These are phyloP conservation scores for Ophiostoma fasciatum DNA, from an alignment of 2,329 filamentous ascomycete genomes.

Conservation along the genomic window DNA sequence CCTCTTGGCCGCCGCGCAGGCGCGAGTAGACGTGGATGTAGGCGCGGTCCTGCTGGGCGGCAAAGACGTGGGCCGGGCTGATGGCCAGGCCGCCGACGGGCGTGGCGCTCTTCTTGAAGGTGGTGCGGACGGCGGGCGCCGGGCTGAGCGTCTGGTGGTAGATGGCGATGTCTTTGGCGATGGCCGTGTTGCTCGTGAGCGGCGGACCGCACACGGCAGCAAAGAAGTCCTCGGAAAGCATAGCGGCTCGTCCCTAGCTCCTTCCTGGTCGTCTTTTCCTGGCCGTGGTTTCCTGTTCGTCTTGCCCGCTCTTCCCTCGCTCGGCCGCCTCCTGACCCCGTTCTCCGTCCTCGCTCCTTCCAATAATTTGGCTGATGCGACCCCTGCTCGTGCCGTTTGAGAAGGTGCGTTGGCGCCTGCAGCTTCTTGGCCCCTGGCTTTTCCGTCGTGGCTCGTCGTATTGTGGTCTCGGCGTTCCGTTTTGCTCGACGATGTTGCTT, in stretches of 20 bases:
- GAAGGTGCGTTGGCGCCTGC: neutral
- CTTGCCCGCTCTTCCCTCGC: too few species aligned
- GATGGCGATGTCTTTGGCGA: constrained; percentile 70
- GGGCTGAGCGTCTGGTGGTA: constrained; percentile 75
- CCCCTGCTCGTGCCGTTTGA: too few species aligned
- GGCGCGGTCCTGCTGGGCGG: constrained; percentile 81
- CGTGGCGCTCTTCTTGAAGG: constrained; percentile 88
- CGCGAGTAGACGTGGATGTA: constrained; percentile 87
- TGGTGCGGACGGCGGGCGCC: constrained; percentile 54
- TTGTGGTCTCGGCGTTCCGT: too few species aligned
- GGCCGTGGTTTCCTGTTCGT: neutral
- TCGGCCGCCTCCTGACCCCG: too few species aligned
- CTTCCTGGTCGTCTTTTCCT: neutral
- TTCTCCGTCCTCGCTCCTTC: too few species aligned
- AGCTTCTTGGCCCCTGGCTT: too few species aligned
- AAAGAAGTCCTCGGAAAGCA: constrained; percentile 47
- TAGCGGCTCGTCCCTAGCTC: too few species aligned
- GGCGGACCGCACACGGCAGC: constrained; percentile 42
- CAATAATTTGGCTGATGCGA: too few species aligned
- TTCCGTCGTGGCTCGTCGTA: too few species aligned
- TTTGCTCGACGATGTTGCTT: too few species aligned
- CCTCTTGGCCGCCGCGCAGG: constrained; percentile 73
- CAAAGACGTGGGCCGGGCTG: constrained; percentile 72
- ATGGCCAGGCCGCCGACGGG: constrained; percentile 65
- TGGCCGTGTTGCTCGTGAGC: constrained; percentile 44